Conservation (phyloP, 2,329 filamentous ascomycete genomes). For the Colletotrichum sp. region DNA sequence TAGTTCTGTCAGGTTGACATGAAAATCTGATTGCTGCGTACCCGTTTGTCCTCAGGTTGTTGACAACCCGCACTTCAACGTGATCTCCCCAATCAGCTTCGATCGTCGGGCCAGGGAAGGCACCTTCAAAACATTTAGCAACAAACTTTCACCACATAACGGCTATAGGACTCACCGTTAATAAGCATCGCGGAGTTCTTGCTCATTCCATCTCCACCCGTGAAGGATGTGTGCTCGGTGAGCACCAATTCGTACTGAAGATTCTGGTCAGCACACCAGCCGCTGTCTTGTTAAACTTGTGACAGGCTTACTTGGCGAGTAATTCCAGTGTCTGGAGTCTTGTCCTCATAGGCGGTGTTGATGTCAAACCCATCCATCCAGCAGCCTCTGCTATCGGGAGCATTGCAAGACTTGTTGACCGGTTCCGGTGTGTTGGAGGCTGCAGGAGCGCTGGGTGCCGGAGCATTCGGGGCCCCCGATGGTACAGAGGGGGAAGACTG, state of each 20-base stretch:
- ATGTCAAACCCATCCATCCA: conserved; percentile 34
- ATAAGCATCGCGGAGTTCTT: conserved; percentile 27
- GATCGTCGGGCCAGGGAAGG: conserved; percentile 48
- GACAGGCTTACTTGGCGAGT: conserved; percentile 13
- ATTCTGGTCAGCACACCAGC: background rate
- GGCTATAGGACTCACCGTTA: conserved; percentile 17
- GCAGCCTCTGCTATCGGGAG: conserved; percentile 25
- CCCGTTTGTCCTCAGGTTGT: conserved; percentile 59
- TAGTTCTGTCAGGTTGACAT: background rate
- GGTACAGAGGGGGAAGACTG: background rate
- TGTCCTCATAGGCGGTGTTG: conserved; percentile 30
- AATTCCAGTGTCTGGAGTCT: conserved; percentile 33
- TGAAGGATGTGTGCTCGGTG: conserved; percentile 17
- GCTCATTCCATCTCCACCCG: conserved; percentile 19
- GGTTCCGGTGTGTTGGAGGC: background rate
- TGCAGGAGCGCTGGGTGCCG: background rate
- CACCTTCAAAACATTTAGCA: background rate
- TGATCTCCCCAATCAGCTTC: conserved; percentile 56
- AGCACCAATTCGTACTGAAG: conserved; percentile 21
- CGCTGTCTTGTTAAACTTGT: too few relatives aligned
- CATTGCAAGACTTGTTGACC: conserved; percentile 23
- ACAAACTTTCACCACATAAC: background rate
- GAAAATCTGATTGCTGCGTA: conserved; percentile 14
- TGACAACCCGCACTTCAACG: conserved; percentile 66
- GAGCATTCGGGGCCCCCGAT: background rate